Evolutionary conservation across 2,329 filamentous ascomycete genomes (phyloP), one percentile per base, ranked within the genome.

Genomic region (Trichoderma breve): DNA sequence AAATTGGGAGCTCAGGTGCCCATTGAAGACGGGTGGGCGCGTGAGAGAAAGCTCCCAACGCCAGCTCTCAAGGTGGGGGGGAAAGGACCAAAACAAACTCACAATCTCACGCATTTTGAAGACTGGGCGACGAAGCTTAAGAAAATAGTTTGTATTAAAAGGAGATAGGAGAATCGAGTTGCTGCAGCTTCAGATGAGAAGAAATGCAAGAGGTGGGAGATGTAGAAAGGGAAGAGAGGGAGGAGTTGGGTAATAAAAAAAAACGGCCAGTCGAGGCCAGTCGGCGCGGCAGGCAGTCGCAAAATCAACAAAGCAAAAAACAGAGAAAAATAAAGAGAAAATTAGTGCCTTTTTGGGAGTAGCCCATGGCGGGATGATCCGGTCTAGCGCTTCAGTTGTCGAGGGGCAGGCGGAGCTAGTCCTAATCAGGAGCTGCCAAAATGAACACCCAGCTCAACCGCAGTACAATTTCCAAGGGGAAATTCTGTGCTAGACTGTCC

Each of bases 51-150:
- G 67, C 51, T 51, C 64, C 58, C 57, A 60, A 53, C 43, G 66
- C 66, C 36, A 64, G 60, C 43, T 64, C 58, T 47, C 26, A 53
- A 14, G 43, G 58, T 43, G 47, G 60, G 51, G 60, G 39, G 47
- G 3, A 36, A 26, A 6, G 61, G 18, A 47, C 21, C 43, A 57
- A 55, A 70, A 61, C 66, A 70, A 65, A 73, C 72, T 73, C 24
- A 73, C 72, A 73, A 73, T 73, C 68, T 73, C 72, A 73, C 72
- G 72, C 72, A 73, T 73, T 62, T 73, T 73, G 68, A 65, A 60
- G 53, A 24, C 39, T 64, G 55, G 26, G 36, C n/a, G 66, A 43
- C 58, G 61, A 60, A 66, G 66, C 58, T 72, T 66, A 63, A 57
- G 58, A 58, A 68, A 30, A 28, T 43, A 24, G 30, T 55, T 57